A percentile compares a stretch with the other conserved stretches of the same genome.
Evolutionary conservation across 495 filamentous ascomycete genomes (phyloP).

Genomic region (Penicillium samsonianum): DNA sequence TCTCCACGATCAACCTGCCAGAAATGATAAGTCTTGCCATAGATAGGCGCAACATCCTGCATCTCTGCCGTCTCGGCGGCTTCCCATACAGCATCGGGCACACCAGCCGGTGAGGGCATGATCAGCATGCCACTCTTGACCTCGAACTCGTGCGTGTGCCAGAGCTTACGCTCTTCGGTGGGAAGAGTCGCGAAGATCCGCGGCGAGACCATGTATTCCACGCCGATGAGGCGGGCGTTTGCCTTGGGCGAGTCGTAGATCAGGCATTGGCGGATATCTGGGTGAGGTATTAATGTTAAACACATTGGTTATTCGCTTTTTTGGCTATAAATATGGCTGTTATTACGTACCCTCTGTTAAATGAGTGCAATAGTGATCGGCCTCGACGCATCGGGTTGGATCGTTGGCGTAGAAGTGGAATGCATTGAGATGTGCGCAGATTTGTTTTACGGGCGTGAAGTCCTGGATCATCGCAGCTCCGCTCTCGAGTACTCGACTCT

Average conservation of each 20-base stretch:
- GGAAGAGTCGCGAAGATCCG: slow-evolving; percentile 66
- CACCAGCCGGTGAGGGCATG: slow-evolving; percentile 66
- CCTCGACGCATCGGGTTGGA: slow-evolving; percentile 65
- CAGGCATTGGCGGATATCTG: slow-evolving; percentile 77
- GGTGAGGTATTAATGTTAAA: not conserved
- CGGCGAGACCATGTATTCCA: slow-evolving; percentile 91
- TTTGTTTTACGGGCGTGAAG: slow-evolving; percentile 70
- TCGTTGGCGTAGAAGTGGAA: slow-evolving; percentile 80
- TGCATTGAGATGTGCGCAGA: slow-evolving; percentile 85
- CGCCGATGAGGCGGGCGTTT: slow-evolving; percentile 74
- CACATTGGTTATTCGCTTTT: not conserved
- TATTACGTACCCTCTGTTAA: slow-evolving; percentile 59
- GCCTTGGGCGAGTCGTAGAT: slow-evolving; percentile 71
- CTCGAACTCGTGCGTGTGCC: slow-evolving; percentile 84
- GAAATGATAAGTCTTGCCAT: slow-evolving; percentile 89
- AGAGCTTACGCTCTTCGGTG: slow-evolving; percentile 66
- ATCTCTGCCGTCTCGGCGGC: slow-evolving; percentile 77
- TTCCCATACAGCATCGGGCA: slow-evolving; percentile 67
- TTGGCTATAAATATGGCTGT: not conserved
- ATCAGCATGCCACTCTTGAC: slow-evolving; percentile 85
- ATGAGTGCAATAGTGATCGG: slow-evolving; percentile 86
- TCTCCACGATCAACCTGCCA: slow-evolving; percentile 89
- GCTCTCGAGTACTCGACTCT: slow-evolving; percentile 64
- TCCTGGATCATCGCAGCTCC: slow-evolving; percentile 64
- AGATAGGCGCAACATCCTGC: slow-evolving; percentile 67